Evolutionary conservation across 2,329 filamentous ascomycete species (phyloP), one percentile per base, ranked within the genome.

Genomic region (Sclerotinia nivalis): DNA sequence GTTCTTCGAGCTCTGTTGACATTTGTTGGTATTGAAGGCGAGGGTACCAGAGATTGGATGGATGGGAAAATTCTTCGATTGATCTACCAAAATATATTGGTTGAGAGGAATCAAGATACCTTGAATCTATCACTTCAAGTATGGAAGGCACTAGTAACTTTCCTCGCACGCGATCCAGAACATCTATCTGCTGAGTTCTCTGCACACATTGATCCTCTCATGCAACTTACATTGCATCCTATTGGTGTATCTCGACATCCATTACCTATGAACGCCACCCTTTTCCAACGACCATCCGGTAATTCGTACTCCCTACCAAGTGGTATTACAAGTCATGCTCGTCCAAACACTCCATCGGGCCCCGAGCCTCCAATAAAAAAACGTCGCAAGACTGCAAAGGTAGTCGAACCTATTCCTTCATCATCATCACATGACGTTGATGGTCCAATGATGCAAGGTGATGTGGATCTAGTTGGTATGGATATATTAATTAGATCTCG

Each of bases 371-470:
- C 91, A 71, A 85, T 88, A 20, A 83, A 89, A 2, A 93, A 96
- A 73, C 87, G 93, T 47, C 89, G 93, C 71, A 96, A 93, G 80
- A 92, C 92, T 0, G 89, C 92, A n/a, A 97, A 96, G 82, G 82
- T 87, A 28, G 92, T 96, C 68, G 91, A 94, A 40, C 81, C 86
- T 12, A 82, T 86, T 1, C 82, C 87, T 1, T 81, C 86, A 5
- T 86, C 83, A n/a, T 83, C 91, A n/a, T 88, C 91, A 1, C 96
- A 99, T 80, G 97, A 99, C 79, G 93, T 99, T 25, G 96, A 99
- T 79, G 96, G 94, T 13, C 94, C 97, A 75, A 97, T 99, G 91
- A 93, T 99, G 84, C 92, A 95, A 78, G 96, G 96, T 66, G 96
- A 99, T 76, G 90, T 98, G 60, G 96, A 99, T 77, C 85, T 99